Conservation (phyloP, 1,284 basidiomycete genomes). For the Rhodotorula sp. region DNA sequence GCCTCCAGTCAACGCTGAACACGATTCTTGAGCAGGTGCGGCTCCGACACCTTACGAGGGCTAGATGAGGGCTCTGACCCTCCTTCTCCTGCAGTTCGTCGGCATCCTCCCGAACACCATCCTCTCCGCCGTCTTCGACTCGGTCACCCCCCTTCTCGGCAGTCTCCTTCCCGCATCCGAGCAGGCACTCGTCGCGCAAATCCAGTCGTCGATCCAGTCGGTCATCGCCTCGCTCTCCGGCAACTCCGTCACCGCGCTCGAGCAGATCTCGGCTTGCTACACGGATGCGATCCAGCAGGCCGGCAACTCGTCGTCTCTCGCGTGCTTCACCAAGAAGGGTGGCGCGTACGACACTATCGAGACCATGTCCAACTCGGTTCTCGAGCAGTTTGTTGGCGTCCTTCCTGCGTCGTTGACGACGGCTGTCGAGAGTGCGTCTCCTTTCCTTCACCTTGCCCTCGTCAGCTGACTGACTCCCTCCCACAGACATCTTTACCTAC, state of each 20-base stretch:
- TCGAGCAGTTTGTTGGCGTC: conserved; percentile 42
- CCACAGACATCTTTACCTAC: conserved; percentile 32
- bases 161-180: conserved; percentile 37
- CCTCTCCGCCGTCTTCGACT: conserved; percentile 36
- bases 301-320: conserved; percentile 38
- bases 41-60: background rate
- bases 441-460: background rate
- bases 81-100: conserved; percentile 29
- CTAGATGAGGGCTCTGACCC: background rate
- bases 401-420: conserved; percentile 30
- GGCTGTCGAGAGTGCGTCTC: conserved; percentile 18
- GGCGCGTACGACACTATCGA: conserved; percentile 39
- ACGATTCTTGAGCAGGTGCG: conserved; percentile 40
- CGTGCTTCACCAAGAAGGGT: conserved; percentile 37
- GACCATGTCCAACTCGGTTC: conserved; percentile 39
- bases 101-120: conserved; percentile 43
- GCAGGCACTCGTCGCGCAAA: conserved; percentile 37
- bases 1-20: conserved; percentile 38
- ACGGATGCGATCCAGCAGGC: conserved; percentile 32
- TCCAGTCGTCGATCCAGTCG: conserved; percentile 38
- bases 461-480: too few species aligned
- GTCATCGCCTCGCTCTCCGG: conserved; percentile 40
- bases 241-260: conserved; percentile 39
- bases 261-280: conserved; percentile 38
- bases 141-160: conserved; percentile 39